Evolutionary conservation across 495 filamentous ascomycete species (phyloP), one percentile per base, ranked within the genome.

Genomic region (Evernia prunastri): DNA sequence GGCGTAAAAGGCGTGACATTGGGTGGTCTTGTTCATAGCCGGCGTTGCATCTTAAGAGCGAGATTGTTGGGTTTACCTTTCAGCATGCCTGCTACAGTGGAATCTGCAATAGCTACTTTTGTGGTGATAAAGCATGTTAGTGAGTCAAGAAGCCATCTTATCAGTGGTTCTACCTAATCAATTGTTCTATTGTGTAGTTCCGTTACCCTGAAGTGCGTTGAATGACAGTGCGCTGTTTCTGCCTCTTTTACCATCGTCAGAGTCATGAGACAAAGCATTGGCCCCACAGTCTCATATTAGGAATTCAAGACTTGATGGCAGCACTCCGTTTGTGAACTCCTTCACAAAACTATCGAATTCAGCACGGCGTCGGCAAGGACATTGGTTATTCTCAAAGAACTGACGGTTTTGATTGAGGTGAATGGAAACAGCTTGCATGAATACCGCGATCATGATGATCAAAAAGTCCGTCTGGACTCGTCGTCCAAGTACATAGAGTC

Each of bases 401-500:
- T 57, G 5, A 40, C 40, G 10, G 45, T 58, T 4, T 54, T 56
- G 15, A 40, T 67, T n/a, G 31, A 40, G 45, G 43, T 63, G 7
- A n/a, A 54, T 25, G 61, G 43, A 10, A 35, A 33, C 11, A 45
- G 51, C 33, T 10, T 67, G 31, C n/a, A 39, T 39, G 65, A 63
- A 29, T 60, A 54, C 56, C 53, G 59, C 9, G 56, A 63, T 25
- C 59, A 66, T n/a, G 56, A 60, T 23, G 31, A 4, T 31, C 25
- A 20, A 12, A 36, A 43, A 31, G 11, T 15, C 6, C 15, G 27
- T 23, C 35, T 23, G 15, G 27, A 40, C 7, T 36, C 42, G 11
- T n/a, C 33, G 0, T 49, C 56, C 10, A 62, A 58, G n/a, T 62
- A 66, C 25, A 37, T 66, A 13, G 49, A 66, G 33, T 47, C 59